Percentiles rank a stretch among this genome's conserved stretches.
Conservation (phyloP, 257 asterid genomes). For the Scutellaria minor region DNA sequence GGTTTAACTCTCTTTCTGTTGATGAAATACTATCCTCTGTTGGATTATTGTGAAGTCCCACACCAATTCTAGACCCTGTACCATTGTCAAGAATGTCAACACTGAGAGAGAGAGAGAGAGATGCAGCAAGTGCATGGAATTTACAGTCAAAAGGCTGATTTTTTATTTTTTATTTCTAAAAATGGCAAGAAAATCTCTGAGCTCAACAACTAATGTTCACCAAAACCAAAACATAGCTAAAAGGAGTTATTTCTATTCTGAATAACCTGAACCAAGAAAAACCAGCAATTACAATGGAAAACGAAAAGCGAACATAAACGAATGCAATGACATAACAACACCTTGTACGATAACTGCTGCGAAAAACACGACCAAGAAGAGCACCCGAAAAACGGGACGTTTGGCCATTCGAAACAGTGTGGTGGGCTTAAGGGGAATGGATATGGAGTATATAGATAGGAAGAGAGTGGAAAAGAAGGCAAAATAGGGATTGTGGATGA, state of each 20-base stretch:
- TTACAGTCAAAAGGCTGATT: background rate
- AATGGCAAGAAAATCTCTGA: too few relatives aligned
- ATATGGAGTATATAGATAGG: constrained; percentile 42
- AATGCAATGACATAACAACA: constrained; percentile 10
- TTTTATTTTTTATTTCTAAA: too few relatives aligned
- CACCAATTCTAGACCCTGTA: constrained; percentile 57
- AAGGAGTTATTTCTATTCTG: background rate
- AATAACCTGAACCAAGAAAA: background rate
- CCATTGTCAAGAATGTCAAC: constrained; percentile 16
- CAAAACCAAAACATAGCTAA: background rate
- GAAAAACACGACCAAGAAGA: constrained; percentile 49
- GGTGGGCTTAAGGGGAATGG: constrained; percentile 22
- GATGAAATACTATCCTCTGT: constrained; percentile 36
- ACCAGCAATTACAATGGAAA: background rate
- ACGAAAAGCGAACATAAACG: background rate
- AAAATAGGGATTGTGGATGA: constrained; percentile 49
- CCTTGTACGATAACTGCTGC: constrained; percentile 57
- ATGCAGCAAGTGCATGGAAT: constrained; percentile 3
- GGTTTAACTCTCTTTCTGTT: constrained; percentile 25
- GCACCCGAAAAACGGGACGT: constrained; percentile 35
- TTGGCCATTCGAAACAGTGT: constrained; percentile 45
- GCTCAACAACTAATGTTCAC: too few relatives aligned
- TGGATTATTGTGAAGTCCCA: constrained; percentile 32
- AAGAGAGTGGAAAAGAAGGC: constrained; percentile 34
- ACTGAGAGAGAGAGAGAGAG: background rate